Evolutionary conservation across 2,329 filamentous ascomycete species (phyloP).

Genomic region (Neopestalotiopsis rosae): DNA sequence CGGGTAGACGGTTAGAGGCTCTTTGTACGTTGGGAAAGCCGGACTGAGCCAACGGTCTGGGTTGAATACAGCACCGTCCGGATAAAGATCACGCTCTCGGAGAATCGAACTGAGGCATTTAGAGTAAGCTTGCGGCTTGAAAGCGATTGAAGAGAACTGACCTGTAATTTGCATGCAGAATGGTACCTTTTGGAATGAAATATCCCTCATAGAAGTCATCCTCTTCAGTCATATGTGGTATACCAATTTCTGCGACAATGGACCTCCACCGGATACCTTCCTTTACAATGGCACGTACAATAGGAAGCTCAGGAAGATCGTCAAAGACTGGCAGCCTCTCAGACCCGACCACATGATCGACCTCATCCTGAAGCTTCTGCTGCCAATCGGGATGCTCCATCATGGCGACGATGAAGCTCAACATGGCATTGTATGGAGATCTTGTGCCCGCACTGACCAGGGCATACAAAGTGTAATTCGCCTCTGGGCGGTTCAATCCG

Average conservation of each 20-base stretch:
- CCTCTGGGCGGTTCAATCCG: not conserved
- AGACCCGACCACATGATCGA: conserved; percentile 23
- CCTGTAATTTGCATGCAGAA: conserved; percentile 20
- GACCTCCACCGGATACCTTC: conserved; percentile 21
- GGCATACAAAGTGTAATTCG: not conserved
- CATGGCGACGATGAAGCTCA: conserved; percentile 18
- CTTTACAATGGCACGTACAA: conserved; percentile 17
- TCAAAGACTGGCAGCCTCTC: conserved; percentile 21
- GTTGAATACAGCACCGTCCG: conserved; percentile 33
- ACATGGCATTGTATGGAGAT: conserved; percentile 13
- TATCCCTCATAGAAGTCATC: conserved; percentile 25
- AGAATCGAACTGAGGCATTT: conserved; percentile 23
- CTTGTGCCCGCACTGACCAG: conserved; percentile 12
- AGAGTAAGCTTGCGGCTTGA: not conserved
- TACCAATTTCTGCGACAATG: conserved; percentile 19
- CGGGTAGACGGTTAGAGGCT: conserved; percentile 32
- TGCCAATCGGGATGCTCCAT: conserved; percentile 19
- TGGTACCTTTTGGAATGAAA: conserved; percentile 22
- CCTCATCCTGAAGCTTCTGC: conserved; percentile 18
- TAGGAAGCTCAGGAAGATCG: conserved; percentile 14
- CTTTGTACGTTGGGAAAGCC: conserved; percentile 32
- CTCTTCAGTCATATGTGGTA: conserved; percentile 21
- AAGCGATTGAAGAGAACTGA: not conserved
- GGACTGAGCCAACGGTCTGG: conserved; percentile 35
- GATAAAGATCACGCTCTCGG: conserved; percentile 33